Conservation (phyloP, 176 grass and related monocot species). For the Raddia guianensis region DNA sequence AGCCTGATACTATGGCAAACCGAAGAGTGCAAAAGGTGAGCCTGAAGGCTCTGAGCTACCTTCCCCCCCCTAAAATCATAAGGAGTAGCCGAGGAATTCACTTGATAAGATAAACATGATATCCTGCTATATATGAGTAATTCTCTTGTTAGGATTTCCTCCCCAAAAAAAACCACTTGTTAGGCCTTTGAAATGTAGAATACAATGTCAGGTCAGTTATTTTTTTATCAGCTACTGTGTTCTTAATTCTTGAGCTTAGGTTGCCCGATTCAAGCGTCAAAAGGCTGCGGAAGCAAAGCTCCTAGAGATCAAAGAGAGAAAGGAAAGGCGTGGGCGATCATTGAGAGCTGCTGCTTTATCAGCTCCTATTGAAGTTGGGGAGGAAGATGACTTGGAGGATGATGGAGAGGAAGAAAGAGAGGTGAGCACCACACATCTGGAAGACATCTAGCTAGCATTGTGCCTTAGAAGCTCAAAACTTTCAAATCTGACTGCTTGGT, state of each 20-base stretch:
- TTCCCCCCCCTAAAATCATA: neutral
- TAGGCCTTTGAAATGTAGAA: neutral
- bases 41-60: neutral
- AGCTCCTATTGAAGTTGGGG: conserved; percentile 62
- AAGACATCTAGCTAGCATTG: conserved; percentile 19
- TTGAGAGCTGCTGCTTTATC: conserved; percentile 75
- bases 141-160: neutral
- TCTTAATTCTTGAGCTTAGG: conserved; percentile 38
- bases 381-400: conserved; percentile 76
- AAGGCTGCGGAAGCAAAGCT: conserved; percentile 80
- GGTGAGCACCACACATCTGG: conserved; percentile 49
- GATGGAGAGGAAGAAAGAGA: conserved; percentile 96
- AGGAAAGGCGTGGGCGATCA: conserved; percentile 71
- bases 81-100: neutral
- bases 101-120: neutral
- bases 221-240: neutral
- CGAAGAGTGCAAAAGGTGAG: conserved; percentile 81
- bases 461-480: neutral
- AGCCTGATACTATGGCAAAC: conserved; percentile 50
- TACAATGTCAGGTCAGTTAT: neutral
- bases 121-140: neutral
- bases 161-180: neutral
- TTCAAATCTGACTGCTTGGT: conserved; percentile 4
- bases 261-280: conserved; percentile 73
- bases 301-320: conserved; percentile 88